These are phyloP conservation scores for Licmophora abbreviata DNA, from an alignment of 108 stramenopile genomes.

Conservation along the genomic window DNA sequence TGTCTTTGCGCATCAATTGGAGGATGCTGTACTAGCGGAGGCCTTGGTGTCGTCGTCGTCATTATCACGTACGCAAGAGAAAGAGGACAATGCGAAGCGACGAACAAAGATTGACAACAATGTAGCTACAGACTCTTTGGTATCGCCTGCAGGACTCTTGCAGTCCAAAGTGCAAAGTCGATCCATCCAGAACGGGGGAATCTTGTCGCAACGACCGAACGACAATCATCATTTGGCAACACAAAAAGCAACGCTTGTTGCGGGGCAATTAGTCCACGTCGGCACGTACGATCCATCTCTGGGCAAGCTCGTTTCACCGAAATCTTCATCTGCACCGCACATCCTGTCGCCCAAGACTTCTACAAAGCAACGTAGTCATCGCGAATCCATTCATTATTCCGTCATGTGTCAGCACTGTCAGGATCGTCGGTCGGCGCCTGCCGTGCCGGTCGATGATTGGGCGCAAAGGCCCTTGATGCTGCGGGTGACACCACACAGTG, in stretches of 20 bases:
- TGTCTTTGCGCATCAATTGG: conserved; percentile 43
- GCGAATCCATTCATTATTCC: no score
- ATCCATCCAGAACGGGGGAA: neutral
- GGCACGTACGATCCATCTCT: conserved; percentile 27
- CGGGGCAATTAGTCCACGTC: conserved; percentile 29
- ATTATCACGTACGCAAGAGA: no score
- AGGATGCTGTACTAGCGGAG: conserved; percentile 16
- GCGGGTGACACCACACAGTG: conserved; percentile 46
- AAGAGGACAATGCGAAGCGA: no score
- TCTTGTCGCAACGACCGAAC: conserved; percentile 8
- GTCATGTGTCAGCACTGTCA: no score
- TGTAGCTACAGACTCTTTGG: no score
- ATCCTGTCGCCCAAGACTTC: no score
- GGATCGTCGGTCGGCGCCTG: no score
- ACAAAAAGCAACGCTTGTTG: conserved; percentile 13
- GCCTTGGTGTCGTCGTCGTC: conserved; percentile 4
- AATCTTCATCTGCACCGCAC: no score
- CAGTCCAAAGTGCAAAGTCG: conserved; percentile 1
- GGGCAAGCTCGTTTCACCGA: neutral
- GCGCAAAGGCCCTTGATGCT: conserved; percentile 53
- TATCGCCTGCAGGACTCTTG: conserved; percentile 21
- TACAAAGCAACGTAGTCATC: no score
- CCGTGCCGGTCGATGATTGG: conserved; percentile 28
- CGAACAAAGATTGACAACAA: no score
- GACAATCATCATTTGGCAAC: conserved; percentile 8